Base-by-base conservation (phyloP, 768 basidiomycete species). In the Lenzites betulinus region DNA sequence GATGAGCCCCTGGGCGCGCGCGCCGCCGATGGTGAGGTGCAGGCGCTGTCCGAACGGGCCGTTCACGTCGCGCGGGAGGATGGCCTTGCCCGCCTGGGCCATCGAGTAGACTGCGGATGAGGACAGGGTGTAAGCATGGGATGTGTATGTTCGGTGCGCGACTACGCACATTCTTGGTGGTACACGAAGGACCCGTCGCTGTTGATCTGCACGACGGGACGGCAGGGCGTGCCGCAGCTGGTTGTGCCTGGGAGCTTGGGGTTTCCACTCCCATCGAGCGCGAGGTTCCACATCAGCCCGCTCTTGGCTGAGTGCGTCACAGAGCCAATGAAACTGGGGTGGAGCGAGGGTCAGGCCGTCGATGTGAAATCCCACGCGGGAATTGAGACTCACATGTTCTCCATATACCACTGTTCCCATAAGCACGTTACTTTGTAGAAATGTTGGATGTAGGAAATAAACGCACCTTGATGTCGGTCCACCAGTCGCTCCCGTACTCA, bases 271-370 rank as follows among this genome's bases (percentile, higher is more conserved):
- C 81, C 75, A 39, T 90, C 83, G 12, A 88, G 78, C 1, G 87
- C 90, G 44, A 90, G 73, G 65, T 88, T 89, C 89, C 90, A 92
- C 85, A 90, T 88, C 18, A 91, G 73, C 0, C 77, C 87, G 47
- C 81, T 70, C 53, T 70, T 74, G 8, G 79, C 64, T 58, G 76
- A 76, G 63, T 78, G 73, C 58, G 75, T 69, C 26, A 79, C 62
- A 5, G 77, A 63, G 28, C 82, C 79, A 43, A 79, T 77, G 67
- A 78, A 80, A 16, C 74, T 75, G 8, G n/a, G n/a, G n/a, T n/a
- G n/a, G n/a, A n/a, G n/a, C n/a, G n/a, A n/a, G n/a, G n/a, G n/a
- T n/a, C n/a, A n/a, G n/a, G n/a, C n/a, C n/a, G n/a, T n/a, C n/a
- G n/a, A n/a, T n/a, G n/a, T n/a, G n/a, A n/a, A n/a, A n/a, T n/a